A percentile compares a stretch with the other conserved stretches of the same genome.
These are phyloP conservation scores for Citrus australasica DNA, from an alignment of 345 rosid genomes.

Conservation along the genomic window DNA sequence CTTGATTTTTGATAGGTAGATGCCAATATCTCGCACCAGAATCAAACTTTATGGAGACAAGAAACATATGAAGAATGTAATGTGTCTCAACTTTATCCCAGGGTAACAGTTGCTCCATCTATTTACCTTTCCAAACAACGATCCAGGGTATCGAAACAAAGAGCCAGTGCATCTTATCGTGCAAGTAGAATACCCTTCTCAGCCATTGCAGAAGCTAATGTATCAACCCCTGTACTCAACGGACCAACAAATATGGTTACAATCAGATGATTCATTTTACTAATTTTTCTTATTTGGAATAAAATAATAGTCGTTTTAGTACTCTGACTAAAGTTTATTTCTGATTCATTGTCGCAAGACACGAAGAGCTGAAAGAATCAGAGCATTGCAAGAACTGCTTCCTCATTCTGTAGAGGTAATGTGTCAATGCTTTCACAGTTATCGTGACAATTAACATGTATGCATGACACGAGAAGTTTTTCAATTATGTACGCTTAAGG, in stretches of 20 bases:
- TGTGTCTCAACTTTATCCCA: conserved; percentile 17
- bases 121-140: conserved; percentile 17
- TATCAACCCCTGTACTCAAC: background rate
- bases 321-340: background rate
- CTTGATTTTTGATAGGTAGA: background rate
- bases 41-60: conserved; percentile 19
- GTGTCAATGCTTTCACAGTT: background rate
- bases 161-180: conserved; percentile 18
- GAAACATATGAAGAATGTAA: conserved; percentile 10
- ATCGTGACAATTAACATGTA: background rate
- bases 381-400: conserved; percentile 43
- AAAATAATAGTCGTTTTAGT: background rate
- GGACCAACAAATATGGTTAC: conserved; percentile 1
- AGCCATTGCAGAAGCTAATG: background rate
- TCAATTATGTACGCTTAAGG: background rate
- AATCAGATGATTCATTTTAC: background rate
- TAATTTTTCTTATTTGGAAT: background rate
- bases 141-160: conserved; percentile 11
- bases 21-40: conserved; percentile 21
- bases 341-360: conserved; percentile 38
- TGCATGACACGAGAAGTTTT: background rate
- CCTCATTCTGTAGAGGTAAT: conserved; percentile 43
- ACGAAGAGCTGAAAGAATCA: conserved; percentile 35
- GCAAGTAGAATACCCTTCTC: conserved; percentile 22
- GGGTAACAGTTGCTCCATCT: conserved; percentile 17